Conservation (phyloP, 345 rosid species). For the Sonneratia alba region DNA sequence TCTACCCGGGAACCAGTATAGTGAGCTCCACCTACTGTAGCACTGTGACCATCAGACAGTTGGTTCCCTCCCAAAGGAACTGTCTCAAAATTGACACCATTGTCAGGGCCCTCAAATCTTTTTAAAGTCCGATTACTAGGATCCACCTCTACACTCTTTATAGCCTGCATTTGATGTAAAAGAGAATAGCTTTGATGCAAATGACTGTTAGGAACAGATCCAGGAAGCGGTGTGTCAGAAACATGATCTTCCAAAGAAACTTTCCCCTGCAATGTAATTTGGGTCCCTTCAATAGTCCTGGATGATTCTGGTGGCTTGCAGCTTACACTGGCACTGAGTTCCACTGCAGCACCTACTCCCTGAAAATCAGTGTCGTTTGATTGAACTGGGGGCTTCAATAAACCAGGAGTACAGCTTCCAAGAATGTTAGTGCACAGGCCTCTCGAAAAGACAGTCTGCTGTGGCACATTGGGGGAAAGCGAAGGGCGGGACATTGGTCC, state of each 20-base stretch:
- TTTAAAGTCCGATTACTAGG: slow-evolving; percentile 34
- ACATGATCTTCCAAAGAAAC: slow-evolving; percentile 19
- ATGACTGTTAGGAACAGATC: slow-evolving; percentile 27
- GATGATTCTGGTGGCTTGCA: slow-evolving; percentile 10
- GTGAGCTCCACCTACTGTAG: slow-evolving; percentile 21
- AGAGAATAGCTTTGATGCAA: slow-evolving; percentile 34
- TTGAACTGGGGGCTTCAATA: slow-evolving; percentile 24
- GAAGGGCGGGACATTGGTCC: slow-evolving; percentile 29
- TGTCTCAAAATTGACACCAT: slow-evolving; percentile 30
- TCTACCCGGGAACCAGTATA: slow-evolving; percentile 24
- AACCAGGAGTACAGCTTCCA: slow-evolving; percentile 21
- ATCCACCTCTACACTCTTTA: slow-evolving; percentile 41
- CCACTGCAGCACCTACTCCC: slow-evolving; percentile 25
- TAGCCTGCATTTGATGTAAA: slow-evolving; percentile 44
- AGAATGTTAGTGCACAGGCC: slow-evolving; percentile 11
- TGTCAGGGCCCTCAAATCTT: slow-evolving; percentile 41
- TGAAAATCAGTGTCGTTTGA: slow-evolving; percentile 25
- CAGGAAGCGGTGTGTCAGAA: slow-evolving; percentile 22
- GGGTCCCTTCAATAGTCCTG: slow-evolving; percentile 13
- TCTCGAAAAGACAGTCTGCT: slow-evolving; percentile 16
- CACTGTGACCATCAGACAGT: slow-evolving; percentile 20
- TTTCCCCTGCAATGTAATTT: slow-evolving; percentile 19
- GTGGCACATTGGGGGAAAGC: slow-evolving; percentile 26
- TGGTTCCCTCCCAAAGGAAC: slow-evolving; percentile 34
- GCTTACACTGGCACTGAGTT: slow-evolving; percentile 28